Conservation (phyloP, 805 yeast species). For the Metschnikowia vanudenii region DNA sequence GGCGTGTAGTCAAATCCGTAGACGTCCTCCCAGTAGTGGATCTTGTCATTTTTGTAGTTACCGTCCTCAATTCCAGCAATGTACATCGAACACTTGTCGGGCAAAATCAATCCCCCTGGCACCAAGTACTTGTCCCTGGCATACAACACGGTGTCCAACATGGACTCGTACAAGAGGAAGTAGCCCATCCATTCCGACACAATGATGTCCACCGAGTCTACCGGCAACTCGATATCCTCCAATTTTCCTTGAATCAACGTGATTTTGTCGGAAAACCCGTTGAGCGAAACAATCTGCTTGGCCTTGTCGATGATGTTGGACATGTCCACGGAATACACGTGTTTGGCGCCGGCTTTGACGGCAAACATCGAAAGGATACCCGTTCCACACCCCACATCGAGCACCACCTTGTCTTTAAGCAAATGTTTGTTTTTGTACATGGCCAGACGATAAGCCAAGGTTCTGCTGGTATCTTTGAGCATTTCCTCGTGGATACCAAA, state of each 20-base stretch:
- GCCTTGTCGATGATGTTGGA: slow-evolving; percentile 96
- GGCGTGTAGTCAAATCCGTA: slow-evolving; percentile 97
- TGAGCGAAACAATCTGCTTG: slow-evolving; percentile 75
- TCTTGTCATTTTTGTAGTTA: slow-evolving; percentile 85
- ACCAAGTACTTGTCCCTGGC: slow-evolving; percentile 90
- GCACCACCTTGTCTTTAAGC: slow-evolving; percentile 89
- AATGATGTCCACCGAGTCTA: slow-evolving; percentile 86
- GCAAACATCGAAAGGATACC: slow-evolving; percentile 98
- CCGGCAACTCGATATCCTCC: slow-evolving; percentile 89
- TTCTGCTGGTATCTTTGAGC: slow-evolving; percentile 94
- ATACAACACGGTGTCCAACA: slow-evolving; percentile 92
- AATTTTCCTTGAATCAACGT: slow-evolving; percentile 88
- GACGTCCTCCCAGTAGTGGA: slow-evolving; percentile 93
- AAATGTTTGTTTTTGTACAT: slow-evolving; percentile 84
- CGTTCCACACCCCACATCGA: slow-evolving; percentile 99
- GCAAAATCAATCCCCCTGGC: slow-evolving; percentile 87
- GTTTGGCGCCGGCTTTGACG: slow-evolving; percentile 97
- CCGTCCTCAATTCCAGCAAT: slow-evolving; percentile 93
- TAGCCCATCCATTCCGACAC: slow-evolving; percentile 99
- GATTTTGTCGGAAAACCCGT: slow-evolving; percentile 83
- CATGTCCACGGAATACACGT: slow-evolving; percentile 96
- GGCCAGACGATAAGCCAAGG: slow-evolving; percentile 87
- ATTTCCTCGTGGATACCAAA: slow-evolving; percentile 98
- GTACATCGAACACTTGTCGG: slow-evolving; percentile 88
- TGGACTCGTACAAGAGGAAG: slow-evolving; percentile 90